These are phyloP conservation scores for Fusarium albidum DNA, from an alignment of 2,329 filamentous ascomycete species.

Conservation along the genomic window DNA sequence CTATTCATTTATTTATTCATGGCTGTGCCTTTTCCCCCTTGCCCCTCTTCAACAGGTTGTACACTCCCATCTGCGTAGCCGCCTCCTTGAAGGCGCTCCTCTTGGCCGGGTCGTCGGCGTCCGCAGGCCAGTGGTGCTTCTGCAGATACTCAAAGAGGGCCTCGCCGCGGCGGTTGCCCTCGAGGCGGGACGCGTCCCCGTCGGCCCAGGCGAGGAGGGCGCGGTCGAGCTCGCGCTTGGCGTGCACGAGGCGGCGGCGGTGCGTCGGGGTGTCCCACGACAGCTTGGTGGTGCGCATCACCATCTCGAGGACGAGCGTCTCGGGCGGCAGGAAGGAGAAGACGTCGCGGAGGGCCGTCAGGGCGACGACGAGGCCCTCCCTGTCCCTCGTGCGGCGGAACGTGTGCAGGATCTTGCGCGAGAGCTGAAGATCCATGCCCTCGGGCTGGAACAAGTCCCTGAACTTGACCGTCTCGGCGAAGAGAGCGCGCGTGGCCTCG, in stretches of 20 bases:
- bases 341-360: slow-evolving; percentile 52
- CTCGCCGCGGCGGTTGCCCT: slow-evolving; percentile 46
- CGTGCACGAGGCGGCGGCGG: slow-evolving; percentile 51
- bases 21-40: too few relatives aligned
- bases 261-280: slow-evolving; percentile 51
- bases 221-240: slow-evolving; percentile 53
- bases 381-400: slow-evolving; percentile 57
- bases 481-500: slow-evolving; percentile 51
- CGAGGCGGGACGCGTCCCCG: slow-evolving; percentile 46
- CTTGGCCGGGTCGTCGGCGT: slow-evolving; percentile 34
- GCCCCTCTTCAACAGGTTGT: slow-evolving; percentile 42
- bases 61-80: slow-evolving; percentile 55
- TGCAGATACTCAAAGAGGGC: slow-evolving; percentile 55
- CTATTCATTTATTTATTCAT: too few relatives aligned
- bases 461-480: slow-evolving; percentile 59
- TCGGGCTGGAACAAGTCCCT: slow-evolving; percentile 53
- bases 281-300: slow-evolving; percentile 54
- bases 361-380: slow-evolving; percentile 56
- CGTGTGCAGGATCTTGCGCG: slow-evolving; percentile 59
- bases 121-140: slow-evolving; percentile 46
- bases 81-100: slow-evolving; percentile 43
- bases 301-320: slow-evolving; percentile 56
- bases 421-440: slow-evolving; percentile 56
- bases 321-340: slow-evolving; percentile 56
- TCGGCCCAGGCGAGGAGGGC: slow-evolving; percentile 43